phyloP scores from a whole-genome alignment of 176 grass and related monocot species.

The Thalia dealbata region DNA sequence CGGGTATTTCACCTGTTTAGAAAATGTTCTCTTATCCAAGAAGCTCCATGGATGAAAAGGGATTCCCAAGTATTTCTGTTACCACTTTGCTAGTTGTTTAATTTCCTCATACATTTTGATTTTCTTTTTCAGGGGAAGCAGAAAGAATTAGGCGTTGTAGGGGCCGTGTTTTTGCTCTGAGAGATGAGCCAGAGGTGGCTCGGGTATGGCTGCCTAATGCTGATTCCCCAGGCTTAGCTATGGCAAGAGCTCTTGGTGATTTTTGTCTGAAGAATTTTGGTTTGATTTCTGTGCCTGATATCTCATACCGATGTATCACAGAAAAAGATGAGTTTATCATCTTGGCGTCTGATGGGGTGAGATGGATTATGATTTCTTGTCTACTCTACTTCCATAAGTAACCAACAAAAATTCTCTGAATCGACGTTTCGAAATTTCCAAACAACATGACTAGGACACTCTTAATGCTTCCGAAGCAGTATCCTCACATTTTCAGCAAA shows the following conservation, averaged over 20 bases:
- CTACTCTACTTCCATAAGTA: background rate
- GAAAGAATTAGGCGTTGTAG: slow-evolving; percentile 12
- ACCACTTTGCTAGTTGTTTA: background rate
- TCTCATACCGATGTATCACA: slow-evolving; percentile 3
- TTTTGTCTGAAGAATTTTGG: slow-evolving; percentile 17
- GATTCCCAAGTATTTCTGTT: background rate
- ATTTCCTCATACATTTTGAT: background rate
- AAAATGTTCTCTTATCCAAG: background rate
- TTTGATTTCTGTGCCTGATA: slow-evolving; percentile 12
- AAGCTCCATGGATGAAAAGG: background rate
- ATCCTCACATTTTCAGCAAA: background rate
- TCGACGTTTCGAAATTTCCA: background rate
- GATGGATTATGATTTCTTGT: background rate
- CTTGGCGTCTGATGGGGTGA: slow-evolving; percentile 16
- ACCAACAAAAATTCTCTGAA: background rate
- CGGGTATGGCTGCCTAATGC: slow-evolving; percentile 6
- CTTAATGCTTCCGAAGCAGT: background rate
- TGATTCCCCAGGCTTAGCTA: slow-evolving; percentile 9
- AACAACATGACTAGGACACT: background rate
- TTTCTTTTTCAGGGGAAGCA: slow-evolving; percentile 7
- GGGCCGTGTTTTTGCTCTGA: slow-evolving; percentile 9
- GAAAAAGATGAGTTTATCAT: slow-evolving; percentile 13
- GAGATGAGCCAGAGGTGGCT: slow-evolving; percentile 10
- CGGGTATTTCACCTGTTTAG: background rate
- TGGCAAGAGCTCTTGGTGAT: slow-evolving; percentile 15